A percentile compares a stretch with the other conserved stretches of the same genome.
Evolutionary conservation across 352 stramenopile genomes (phyloP).

Genomic region (Pythium folliculosum): DNA sequence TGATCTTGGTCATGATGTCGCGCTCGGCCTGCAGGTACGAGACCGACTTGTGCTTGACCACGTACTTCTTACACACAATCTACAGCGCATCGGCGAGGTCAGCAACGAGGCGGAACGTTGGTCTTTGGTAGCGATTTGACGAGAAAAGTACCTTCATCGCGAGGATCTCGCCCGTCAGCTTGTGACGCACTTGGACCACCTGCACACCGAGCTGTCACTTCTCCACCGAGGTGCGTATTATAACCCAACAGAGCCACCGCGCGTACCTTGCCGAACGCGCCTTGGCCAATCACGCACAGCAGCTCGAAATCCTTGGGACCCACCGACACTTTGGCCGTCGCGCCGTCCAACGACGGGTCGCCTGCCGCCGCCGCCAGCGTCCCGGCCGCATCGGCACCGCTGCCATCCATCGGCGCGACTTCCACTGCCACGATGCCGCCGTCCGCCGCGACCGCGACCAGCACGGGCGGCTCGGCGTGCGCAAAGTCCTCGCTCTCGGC

Average conservation of each 20-base stretch:
- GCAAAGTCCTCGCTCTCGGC: conserved; percentile 73
- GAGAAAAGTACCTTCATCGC: conserved; percentile 72
- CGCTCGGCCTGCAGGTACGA: conserved; percentile 77
- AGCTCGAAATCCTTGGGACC: conserved; percentile 80
- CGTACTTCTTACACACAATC: conserved; percentile 86
- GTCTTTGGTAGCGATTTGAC: no score
- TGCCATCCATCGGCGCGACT: conserved; percentile 4
- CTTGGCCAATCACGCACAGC: conserved; percentile 83
- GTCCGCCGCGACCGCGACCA: conserved; percentile 23
- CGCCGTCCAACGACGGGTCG: conserved; percentile 3
- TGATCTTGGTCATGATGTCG: conserved; percentile 89
- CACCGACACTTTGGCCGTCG: conserved; percentile 31
- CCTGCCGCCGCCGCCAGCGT: not conserved
- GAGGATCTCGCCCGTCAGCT: conserved; percentile 69
- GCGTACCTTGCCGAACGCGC: conserved; percentile 74
- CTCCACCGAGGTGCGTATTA: not conserved
- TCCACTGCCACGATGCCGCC: conserved; percentile 9
- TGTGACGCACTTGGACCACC: conserved; percentile 85
- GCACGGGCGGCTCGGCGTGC: conserved; percentile 38
- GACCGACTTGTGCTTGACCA: conserved; percentile 85
- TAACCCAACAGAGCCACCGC: not conserved
- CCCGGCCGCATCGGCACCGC: not conserved
- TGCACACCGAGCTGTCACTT: conserved; percentile 6
- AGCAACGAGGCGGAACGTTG: no score
- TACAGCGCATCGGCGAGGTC: conserved; percentile 12